A percentile compares a stretch with the other conserved stretches of the same genome.
Conservation (phyloP, 768 basidiomycete genomes). For the Tulasnella sp. region DNA sequence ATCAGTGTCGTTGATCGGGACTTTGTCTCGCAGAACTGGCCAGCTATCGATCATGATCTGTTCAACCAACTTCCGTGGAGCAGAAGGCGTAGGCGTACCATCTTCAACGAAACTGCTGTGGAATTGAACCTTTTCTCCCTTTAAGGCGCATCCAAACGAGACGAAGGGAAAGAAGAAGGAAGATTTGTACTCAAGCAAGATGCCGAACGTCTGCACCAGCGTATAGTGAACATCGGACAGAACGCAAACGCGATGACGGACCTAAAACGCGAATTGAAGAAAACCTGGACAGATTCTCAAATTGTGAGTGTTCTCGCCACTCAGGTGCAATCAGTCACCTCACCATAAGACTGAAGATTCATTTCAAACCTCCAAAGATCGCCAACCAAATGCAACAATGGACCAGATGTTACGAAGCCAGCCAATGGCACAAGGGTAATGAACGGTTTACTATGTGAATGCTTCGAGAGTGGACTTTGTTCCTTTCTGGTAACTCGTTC, state of each 20-base stretch:
- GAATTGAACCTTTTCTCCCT: not conserved
- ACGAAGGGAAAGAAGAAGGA: not conserved
- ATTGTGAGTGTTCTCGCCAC: too few species aligned
- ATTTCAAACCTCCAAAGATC: not conserved
- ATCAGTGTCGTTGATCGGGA: not conserved
- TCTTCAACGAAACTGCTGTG: too few species aligned
- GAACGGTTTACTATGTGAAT: not conserved
- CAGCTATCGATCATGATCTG: not conserved
- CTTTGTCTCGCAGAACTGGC: not conserved
- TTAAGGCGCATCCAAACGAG: not conserved
- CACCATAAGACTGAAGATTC: too few species aligned
- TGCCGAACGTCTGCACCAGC: not conserved
- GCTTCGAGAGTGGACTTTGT: not conserved
- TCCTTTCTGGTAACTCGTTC: not conserved
- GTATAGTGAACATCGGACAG: not conserved
- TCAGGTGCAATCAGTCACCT: too few species aligned
- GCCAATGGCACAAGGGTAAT: not conserved
- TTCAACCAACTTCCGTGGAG: not conserved
- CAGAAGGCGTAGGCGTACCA: not conserved
- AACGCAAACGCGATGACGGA: not conserved
- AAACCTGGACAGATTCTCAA: not conserved
- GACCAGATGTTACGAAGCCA: not conserved
- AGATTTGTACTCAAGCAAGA: not conserved
- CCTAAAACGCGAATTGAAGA: not conserved
- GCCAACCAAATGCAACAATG: not conserved